phyloP scores from a whole-genome alignment of 2,329 filamentous ascomycete species.

The Rhinocladiella similis region DNA sequence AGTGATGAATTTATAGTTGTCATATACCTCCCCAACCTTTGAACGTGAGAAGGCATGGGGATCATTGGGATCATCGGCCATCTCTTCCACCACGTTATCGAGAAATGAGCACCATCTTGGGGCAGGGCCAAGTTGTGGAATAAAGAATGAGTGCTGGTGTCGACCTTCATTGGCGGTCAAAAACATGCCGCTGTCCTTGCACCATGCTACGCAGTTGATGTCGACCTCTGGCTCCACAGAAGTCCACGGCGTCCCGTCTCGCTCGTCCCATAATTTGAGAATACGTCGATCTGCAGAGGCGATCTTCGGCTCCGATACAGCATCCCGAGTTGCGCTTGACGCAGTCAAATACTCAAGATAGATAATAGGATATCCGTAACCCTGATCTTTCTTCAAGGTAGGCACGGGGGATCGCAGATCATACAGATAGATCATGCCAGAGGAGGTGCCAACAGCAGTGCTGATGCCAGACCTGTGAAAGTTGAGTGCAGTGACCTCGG shows the following conservation, averaged over 20 bases:
- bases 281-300: conserved; percentile 91
- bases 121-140: conserved; percentile 88
- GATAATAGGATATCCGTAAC: conserved; percentile 89
- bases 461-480: conserved; percentile 83
- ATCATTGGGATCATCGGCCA: conserved; percentile 78
- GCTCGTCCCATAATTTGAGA: conserved; percentile 93
- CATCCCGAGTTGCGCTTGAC: conserved; percentile 71
- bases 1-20: conserved; percentile 99
- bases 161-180: conserved; percentile 95
- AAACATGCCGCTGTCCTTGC: conserved; percentile 89
- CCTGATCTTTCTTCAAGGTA: conserved; percentile 88
- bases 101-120: conserved; percentile 96
- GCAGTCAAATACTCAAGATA: conserved; percentile 68
- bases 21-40: conserved; percentile 76
- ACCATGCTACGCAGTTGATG: conserved; percentile 91
- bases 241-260: conserved; percentile 84
- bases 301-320: conserved; percentile 69
- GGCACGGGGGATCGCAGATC: conserved; percentile 87
- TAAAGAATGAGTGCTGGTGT: conserved; percentile 92
- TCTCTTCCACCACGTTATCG: conserved; percentile 97
- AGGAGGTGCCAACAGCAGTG: conserved; percentile 82
- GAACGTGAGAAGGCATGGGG: conserved; percentile 54
- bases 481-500: conserved; percentile 80
- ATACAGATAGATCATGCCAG: conserved; percentile 84
- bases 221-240: conserved; percentile 94